Evolutionary conservation across 495 filamentous ascomycete genomes (phyloP).

Genomic region (Aspergillus sclerotiicarbonarius): DNA sequence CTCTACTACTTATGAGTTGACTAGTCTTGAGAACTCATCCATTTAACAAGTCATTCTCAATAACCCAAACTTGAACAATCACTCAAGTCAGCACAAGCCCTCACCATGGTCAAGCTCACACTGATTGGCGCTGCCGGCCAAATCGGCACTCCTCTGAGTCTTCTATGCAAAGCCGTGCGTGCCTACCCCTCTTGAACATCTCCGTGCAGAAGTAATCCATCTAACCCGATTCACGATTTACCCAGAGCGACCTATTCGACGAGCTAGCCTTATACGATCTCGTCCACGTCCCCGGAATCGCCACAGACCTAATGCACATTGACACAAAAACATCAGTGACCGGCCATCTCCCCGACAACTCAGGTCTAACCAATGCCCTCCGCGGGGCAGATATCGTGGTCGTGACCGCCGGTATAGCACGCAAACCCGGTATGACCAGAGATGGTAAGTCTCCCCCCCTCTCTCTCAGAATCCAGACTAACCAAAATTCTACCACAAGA

Average conservation of each 20-base stretch:
- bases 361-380: conserved; percentile 31
- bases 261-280: conserved; percentile 13
- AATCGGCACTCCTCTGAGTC: conserved; percentile 74
- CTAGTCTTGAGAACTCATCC: no score
- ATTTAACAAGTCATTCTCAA: no score
- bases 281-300: conserved; percentile 60
- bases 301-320: conserved; percentile 83
- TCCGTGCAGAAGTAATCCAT: no score
- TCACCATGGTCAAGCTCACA: no score
- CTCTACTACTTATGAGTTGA: no score
- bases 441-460: conserved; percentile 67
- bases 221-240: no score
- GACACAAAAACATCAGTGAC: conserved; percentile 85
- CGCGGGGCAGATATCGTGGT: conserved; percentile 82
- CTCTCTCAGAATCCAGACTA: neutral
- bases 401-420: conserved; percentile 88
- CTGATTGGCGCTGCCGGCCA: conserved; percentile 81
- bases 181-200: neutral
- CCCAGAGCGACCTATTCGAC: conserved; percentile 16
- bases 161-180: conserved; percentile 12
- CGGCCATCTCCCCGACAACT: conserved; percentile 75
- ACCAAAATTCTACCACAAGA: neutral
- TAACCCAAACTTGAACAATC: no score
- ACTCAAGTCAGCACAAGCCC: no score
- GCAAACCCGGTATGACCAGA: conserved; percentile 93